Evolutionary conservation across 805 yeast genomes (phyloP).

Genomic region (Candida suzukii): DNA sequence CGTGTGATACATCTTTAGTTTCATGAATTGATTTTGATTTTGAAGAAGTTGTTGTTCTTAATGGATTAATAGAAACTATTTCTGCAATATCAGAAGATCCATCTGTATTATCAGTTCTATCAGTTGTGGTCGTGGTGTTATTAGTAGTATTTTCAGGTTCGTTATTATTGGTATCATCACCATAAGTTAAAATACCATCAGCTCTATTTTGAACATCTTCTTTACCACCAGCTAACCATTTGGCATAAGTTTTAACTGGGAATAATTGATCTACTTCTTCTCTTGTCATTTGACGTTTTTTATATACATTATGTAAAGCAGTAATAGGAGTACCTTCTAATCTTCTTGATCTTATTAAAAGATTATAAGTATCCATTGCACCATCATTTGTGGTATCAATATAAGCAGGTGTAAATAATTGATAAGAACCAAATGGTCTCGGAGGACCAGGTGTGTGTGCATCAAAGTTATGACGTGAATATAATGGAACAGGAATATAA

Average conservation of each 20-base stretch:
- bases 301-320: not conserved
- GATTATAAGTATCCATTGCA: not conserved
- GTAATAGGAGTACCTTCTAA: not conserved
- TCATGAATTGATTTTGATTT: no score
- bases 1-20: not conserved
- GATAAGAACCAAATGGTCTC: not conserved
- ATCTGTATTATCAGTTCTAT: not conserved
- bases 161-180: slow-evolving; percentile 27
- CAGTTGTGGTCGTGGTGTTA: not conserved
- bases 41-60: no score
- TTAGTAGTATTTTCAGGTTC: slow-evolving; percentile 1
- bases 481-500: slow-evolving; percentile 30
- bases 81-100: not conserved
- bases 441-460: not conserved
- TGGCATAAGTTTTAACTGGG: slow-evolving; percentile 48
- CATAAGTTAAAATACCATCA: slow-evolving; percentile 24
- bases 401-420: not conserved
- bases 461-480: slow-evolving; percentile 7
- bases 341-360: not conserved
- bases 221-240: slow-evolving; percentile 58
- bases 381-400: not conserved
- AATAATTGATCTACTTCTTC: slow-evolving; percentile 55
- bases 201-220: slow-evolving; percentile 42
- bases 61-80: no score
- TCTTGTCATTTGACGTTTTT: slow-evolving; percentile 43